Evolutionary conservation across 768 basidiomycete genomes (phyloP).

Genomic region (Hirschioporus abietinus): DNA sequence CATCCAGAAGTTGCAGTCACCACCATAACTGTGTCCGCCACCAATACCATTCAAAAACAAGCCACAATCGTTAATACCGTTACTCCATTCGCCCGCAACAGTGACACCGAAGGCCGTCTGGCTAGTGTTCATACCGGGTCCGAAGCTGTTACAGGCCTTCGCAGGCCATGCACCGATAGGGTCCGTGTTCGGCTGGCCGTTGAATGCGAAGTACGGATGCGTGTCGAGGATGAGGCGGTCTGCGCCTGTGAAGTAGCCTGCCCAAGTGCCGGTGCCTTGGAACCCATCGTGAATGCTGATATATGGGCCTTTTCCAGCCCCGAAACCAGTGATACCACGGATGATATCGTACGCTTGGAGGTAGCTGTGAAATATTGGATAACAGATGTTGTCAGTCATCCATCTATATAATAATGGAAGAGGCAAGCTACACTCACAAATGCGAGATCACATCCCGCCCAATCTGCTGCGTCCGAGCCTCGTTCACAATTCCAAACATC

Average conservation of each 20-base stretch:
- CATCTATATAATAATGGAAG: no score
- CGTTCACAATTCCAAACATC: slow-evolving; percentile 15
- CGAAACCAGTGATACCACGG: slow-evolving; percentile 33
- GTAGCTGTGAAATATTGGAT: slow-evolving; percentile 26
- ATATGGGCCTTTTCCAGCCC: slow-evolving; percentile 34
- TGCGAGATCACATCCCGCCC: slow-evolving; percentile 15
- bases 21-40: slow-evolving; percentile 26
- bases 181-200: slow-evolving; percentile 22
- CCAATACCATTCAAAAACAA: slow-evolving; percentile 36
- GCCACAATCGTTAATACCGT: slow-evolving; percentile 63
- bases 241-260: slow-evolving; percentile 48
- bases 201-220: slow-evolving; percentile 67
- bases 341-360: slow-evolving; percentile 32
- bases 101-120: slow-evolving; percentile 61
- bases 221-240: slow-evolving; percentile 60
- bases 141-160: slow-evolving; percentile 57
- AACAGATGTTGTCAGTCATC: slow-evolving; percentile 26
- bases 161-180: slow-evolving; percentile 42
- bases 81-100: slow-evolving; percentile 72
- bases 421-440: slow-evolving; percentile 17
- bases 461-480: slow-evolving; percentile 5
- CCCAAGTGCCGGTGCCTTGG: slow-evolving; percentile 38
- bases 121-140: slow-evolving; percentile 42
- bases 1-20: slow-evolving; percentile 38
- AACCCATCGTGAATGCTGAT: slow-evolving; percentile 60